A percentile compares a stretch with the other conserved stretches of the same genome.
Evolutionary conservation across 768 basidiomycete genomes (phyloP).

Genomic region (Boletus fagicola): DNA sequence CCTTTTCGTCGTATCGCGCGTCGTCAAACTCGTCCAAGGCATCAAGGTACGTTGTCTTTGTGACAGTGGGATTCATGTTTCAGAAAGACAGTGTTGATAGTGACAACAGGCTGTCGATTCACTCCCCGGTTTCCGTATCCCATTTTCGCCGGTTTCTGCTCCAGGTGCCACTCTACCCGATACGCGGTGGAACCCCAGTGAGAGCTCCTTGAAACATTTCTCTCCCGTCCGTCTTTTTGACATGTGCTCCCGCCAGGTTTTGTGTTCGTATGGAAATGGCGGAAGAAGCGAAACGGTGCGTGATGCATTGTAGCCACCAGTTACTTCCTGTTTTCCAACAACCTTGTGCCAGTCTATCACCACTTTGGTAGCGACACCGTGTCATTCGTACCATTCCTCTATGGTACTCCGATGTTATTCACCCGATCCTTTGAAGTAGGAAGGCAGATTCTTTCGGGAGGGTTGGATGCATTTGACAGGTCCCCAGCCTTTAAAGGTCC

Average conservation of each 20-base stretch:
- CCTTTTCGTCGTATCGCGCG: constrained; percentile 12
- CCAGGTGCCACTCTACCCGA: constrained; percentile 2
- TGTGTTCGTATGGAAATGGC: constrained; percentile 21
- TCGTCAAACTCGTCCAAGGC: constrained; percentile 15
- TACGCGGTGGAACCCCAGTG: constrained; percentile 22
- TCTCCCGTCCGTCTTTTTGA: background rate
- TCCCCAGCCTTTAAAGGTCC: background rate
- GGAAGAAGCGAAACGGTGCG: constrained; percentile 16
- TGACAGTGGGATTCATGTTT: background rate
- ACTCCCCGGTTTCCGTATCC: constrained; percentile 18
- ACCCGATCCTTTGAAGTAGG: constrained; percentile 19
- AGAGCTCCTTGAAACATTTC: background rate
- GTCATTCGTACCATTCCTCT: constrained; percentile 18
- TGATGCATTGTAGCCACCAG: background rate
- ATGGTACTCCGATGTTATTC: constrained; percentile 13
- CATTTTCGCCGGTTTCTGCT: constrained; percentile 12
- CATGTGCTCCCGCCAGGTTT: background rate
- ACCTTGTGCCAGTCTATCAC: constrained; percentile 9
- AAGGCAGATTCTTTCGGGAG: constrained; percentile 11
- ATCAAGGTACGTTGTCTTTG: constrained; percentile 8
- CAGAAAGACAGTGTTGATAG: background rate
- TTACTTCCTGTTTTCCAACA: background rate
- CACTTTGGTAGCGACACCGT: constrained; percentile 14
- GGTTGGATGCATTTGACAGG: constrained; percentile 2
- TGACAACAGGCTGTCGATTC: constrained; percentile 3